These are phyloP conservation scores for Miscanthus lutarioriparius DNA, from an alignment of 176 grass and related monocot species.

Conservation along the genomic window DNA sequence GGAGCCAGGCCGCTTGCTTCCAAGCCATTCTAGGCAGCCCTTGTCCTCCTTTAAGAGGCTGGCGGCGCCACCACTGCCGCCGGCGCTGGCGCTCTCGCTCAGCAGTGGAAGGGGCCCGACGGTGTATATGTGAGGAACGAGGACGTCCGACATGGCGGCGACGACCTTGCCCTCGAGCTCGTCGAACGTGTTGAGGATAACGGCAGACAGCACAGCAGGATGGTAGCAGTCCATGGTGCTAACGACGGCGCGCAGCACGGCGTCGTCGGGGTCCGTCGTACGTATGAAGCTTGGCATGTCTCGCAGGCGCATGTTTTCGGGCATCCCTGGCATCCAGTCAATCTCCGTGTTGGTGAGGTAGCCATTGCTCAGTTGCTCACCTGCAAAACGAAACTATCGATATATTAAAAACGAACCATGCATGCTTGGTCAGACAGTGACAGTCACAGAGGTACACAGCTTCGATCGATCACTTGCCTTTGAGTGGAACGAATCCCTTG, in stretches of 20 bases:
- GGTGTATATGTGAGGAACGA: slow-evolving; percentile 3
- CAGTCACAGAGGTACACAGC: no score
- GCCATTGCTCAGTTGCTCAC: slow-evolving; percentile 19
- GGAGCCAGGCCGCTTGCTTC: neutral
- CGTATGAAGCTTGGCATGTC: slow-evolving; percentile 27
- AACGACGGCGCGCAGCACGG: rapidly evolving
- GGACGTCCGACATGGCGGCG: neutral
- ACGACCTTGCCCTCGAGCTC: slow-evolving; percentile 18
- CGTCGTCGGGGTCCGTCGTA: slow-evolving; percentile 24
- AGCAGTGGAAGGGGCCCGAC: slow-evolving; percentile 23
- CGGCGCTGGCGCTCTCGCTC: no score
- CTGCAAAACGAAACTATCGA: neutral
- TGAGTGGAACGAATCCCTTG: slow-evolving; percentile 9
- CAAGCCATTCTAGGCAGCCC: slow-evolving; percentile 13
- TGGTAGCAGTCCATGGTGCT: neutral
- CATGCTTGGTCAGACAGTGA: no score
- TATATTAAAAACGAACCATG: no score
- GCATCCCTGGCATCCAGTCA: slow-evolving; percentile 33
- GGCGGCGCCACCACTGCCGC: no score
- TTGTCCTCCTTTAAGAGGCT: neutral
- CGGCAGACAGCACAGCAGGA: neutral
- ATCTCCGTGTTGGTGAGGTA: slow-evolving; percentile 23
- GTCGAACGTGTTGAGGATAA: slow-evolving; percentile 36
- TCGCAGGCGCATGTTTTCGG: neutral
- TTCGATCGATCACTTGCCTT: slow-evolving; percentile 1